Base-by-base conservation (phyloP, 768 basidiomycete genomes). In the Tephrocybe rancida region DNA sequence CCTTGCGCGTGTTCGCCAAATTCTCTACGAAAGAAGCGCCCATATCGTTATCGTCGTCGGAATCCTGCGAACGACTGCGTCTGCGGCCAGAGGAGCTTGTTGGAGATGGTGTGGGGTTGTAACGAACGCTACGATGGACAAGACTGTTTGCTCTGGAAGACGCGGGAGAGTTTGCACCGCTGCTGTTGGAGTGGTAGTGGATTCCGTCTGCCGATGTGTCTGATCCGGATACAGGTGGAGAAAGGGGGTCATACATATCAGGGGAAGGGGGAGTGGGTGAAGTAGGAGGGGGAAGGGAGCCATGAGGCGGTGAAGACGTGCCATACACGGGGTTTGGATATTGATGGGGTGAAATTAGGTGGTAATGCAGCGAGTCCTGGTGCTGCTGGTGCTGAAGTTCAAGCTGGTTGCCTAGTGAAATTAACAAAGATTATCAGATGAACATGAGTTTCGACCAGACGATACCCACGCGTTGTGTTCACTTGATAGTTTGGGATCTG, bases 161-260 rank as follows among this genome's bases (percentile, higher is more conserved):
- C 25, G 87, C 82, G 44, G 90, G 86, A 57, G 90, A 92, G 64
- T 87, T 87, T 50, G 86, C 82, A 68, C 85, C 83, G 67, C 85
- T 87, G 67, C 82, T 84, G 75, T 90, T 89, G 57, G 88, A 88
- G 65, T 82, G 82, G 75, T 88, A 86, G 79, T 90, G 86, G 55
- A 86, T 70, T 64, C 87, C 88, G 82, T 91, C 89, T 62, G 79
- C 88, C 66, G 90, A 92, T 68, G 88, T 89, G 74, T 92, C 90
- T 75, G 90, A 92, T 75, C 90, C 90, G 77, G 90, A 92, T 67
- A 90, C 78, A 74, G 87, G 88, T 68, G 90, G 90, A 52, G 89
- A 90, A 64, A 91, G 76, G 68, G 90, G 86, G 75, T 89, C 88
- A 72, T 92, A 91, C 74, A 88, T 82, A 75, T 86, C 82, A 71